Conservation (phyloP, 129 eudicot genomes). For the Oenanthe sinensis region DNA sequence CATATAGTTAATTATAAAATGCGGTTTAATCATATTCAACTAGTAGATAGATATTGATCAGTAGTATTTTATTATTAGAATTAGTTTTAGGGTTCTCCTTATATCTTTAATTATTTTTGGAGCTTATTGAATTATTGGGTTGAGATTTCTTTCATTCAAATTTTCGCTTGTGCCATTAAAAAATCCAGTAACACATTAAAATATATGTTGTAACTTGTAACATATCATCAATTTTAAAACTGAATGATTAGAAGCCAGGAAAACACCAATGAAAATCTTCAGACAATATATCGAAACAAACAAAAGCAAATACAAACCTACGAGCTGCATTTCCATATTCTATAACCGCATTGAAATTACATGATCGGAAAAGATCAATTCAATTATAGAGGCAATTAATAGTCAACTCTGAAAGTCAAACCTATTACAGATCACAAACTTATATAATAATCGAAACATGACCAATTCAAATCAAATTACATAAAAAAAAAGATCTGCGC, state of each 20-base stretch:
- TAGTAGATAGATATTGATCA: neutral
- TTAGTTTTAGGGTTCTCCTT: neutral
- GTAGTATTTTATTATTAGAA: neutral
- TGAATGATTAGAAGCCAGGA: neutral
- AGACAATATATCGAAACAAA: neutral
- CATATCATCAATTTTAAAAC: no score
- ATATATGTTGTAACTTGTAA: no score
- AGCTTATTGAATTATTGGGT: neutral
- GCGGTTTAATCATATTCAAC: neutral
- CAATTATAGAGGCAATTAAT: neutral
- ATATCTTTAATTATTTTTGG: neutral
- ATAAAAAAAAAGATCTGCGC: neutral
- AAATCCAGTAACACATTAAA: neutral
- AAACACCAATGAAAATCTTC: neutral
- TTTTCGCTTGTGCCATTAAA: neutral
- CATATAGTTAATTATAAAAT: no score
- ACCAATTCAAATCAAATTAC: neutral
- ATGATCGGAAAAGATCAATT: neutral
- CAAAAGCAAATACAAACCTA: neutral
- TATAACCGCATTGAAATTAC: neutral
- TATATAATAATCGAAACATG: neutral
- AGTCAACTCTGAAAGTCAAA: slow-evolving; percentile 16
- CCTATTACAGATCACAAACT: neutral
- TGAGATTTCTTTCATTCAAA: neutral
- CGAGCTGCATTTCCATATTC: neutral